These are phyloP conservation scores for Cladosporium sp. DNA, from an alignment of 2,329 filamentous ascomycete species.

Conservation along the genomic window DNA sequence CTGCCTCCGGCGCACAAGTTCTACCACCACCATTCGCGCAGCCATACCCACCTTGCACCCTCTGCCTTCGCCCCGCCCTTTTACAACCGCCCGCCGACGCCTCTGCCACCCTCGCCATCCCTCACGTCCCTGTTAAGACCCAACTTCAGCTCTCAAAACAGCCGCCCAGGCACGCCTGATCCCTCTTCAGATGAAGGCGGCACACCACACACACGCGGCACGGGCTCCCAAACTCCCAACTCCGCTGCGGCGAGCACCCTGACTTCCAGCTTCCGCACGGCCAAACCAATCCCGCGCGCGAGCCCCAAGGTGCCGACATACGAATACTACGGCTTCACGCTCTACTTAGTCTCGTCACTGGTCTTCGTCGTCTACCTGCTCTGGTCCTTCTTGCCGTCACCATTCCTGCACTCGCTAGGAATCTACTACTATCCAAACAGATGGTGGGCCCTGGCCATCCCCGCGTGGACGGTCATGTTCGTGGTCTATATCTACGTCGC, in stretches of 20 bases:
- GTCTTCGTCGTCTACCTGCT: conserved; percentile 68
- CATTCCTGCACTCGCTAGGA: conserved; percentile 85
- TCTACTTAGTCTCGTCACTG: conserved; percentile 84
- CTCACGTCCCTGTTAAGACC: conserved; percentile 83
- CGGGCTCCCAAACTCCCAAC: conserved; percentile 38
- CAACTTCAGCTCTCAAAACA: conserved; percentile 61
- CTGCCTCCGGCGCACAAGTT: conserved; percentile 30
- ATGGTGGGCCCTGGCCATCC: conserved; percentile 95
- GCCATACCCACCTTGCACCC: conserved; percentile 41
- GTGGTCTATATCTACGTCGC: conserved; percentile 93
- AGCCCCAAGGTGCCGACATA: conserved; percentile 96
- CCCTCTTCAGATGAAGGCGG: conserved; percentile 72
- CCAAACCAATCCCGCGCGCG: conserved; percentile 68
- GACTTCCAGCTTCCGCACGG: conserved; percentile 47
- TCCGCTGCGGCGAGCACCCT: conserved; percentile 58
- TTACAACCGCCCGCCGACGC: conserved; percentile 94
- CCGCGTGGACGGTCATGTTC: conserved; percentile 81
- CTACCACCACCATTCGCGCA: conserved; percentile 38
- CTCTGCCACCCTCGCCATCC: conserved; percentile 85
- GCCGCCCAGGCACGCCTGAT: conserved; percentile 88
- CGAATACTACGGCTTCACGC: conserved; percentile 97
- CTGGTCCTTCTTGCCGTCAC: conserved; percentile 89
- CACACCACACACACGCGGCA: conserved; percentile 19
- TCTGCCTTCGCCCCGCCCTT: conserved; percentile 71
- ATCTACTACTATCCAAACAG: conserved; percentile 96